Base-by-base conservation (phyloP, 108 stramenopile genomes). In the Nitzschia inconspicua region DNA sequence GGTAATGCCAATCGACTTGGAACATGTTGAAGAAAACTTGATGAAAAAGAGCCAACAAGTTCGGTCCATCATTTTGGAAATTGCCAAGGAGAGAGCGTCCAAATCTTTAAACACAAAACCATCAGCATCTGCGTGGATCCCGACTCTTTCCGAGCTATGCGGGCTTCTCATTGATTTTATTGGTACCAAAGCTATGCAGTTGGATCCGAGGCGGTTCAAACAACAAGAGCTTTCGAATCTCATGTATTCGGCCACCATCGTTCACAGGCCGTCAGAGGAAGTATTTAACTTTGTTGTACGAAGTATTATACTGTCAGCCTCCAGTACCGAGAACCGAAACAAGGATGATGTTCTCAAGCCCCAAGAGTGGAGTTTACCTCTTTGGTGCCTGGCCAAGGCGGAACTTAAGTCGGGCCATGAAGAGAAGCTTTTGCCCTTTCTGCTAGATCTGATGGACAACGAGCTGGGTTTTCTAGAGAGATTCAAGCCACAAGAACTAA, bases 401-500 rank as follows among this genome's bases (percentile, higher is more conserved):
- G 79, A 75, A 18, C 47, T 79, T 23, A 61, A 60, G 20, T 55
- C 72, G 44, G 62, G 65, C 5, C 43, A 35, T 22, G 55, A 71
- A 69, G 71, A 66, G 25, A 40, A 64, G 25, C 56, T 83, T n/a
- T 54, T 82, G 39, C 70, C 65, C 22, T 83, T 77, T 47, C 70
- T 83, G 10, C 83, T 84, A 2, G 58, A 79, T 57, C 31, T 79
- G 19, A 51, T 88, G 65, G 86, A 84, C 31, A 57, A 65, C 26
- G 62, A 77, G 8, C 57, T 69, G 4, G 57, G 53, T 29, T 85
- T 82, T 73, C 63, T 74, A 11, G 47, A 56, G 18, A 37, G 56
- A 37, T 92, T 92, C 66, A 92, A 88, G 36, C 87, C 88, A 9
- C 88, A 89, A 60, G 88, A 89, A 56, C 55, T 86, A 9, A 68